phyloP scores from a whole-genome alignment of 2,329 filamentous ascomycete genomes.

The Diaporthe aspalathi region DNA sequence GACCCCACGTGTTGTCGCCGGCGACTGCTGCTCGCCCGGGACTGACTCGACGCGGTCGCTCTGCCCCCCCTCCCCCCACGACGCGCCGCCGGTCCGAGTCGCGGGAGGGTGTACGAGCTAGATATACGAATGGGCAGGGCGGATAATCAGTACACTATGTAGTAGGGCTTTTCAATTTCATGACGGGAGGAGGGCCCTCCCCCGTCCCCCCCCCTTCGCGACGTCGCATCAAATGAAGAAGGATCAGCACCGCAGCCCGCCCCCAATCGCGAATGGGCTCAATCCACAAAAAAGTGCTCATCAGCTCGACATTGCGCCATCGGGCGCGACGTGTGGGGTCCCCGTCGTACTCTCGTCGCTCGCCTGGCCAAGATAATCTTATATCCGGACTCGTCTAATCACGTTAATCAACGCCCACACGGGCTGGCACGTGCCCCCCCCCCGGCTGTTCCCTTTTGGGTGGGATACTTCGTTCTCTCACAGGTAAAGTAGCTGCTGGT shows the following conservation, averaged over 20 bases:
- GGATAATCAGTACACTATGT: no score
- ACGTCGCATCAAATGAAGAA: conserved; percentile 25
- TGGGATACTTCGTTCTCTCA: not conserved
- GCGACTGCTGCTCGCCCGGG: not conserved
- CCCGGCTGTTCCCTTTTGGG: not conserved
- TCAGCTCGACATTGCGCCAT: conserved; percentile 30
- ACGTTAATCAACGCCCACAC: not conserved
- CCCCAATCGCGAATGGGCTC: conserved; percentile 24
- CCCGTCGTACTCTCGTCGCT: not conserved
- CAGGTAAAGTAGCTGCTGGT: not conserved
- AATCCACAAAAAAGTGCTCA: conserved; percentile 21
- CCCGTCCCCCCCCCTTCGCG: not conserved
- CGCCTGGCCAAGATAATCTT: not conserved
- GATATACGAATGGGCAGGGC: not conserved
- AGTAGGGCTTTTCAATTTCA: conserved; percentile 11
- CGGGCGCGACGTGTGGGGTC: not conserved
- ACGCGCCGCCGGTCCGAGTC: not conserved
- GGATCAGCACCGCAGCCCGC: conserved; percentile 27
- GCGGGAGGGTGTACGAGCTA: not conserved
- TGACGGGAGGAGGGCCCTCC: not conserved
- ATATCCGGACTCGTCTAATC: conserved; percentile 10
- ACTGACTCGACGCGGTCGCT: conserved; percentile 7
- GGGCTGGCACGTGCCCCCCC: conserved; percentile 4
- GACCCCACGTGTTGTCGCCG: conserved; percentile 18
- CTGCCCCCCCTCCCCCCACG: not conserved